Percentiles rank a stretch among this genome's conserved stretches.
phyloP scores from a whole-genome alignment of 2,329 filamentous ascomycete genomes.

The Aspergillus phoenicis region DNA sequence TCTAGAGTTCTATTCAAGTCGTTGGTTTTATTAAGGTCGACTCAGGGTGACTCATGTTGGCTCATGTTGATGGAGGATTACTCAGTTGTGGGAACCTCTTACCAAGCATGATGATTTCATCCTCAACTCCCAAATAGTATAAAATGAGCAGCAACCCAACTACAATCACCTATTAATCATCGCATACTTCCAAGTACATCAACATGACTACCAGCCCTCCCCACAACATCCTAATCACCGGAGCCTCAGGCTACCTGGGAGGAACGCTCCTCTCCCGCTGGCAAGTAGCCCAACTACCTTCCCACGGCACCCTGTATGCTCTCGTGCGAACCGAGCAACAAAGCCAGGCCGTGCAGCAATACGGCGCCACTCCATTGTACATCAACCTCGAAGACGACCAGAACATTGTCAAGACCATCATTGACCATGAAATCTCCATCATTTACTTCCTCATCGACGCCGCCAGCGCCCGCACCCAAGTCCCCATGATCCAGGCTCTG shows the following conservation, averaged over 20 bases:
- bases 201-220: background rate
- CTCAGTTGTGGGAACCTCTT: no score
- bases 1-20: no score
- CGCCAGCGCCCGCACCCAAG: slow-evolving; percentile 33
- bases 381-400: slow-evolving; percentile 30
- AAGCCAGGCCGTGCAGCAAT: slow-evolving; percentile 48
- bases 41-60: no score
- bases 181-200: background rate
- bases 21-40: no score
- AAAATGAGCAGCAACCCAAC: no score
- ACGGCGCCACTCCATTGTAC: slow-evolving; percentile 47
- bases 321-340: slow-evolving; percentile 53
- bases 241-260: slow-evolving; percentile 57
- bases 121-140: no score
- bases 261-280: slow-evolving; percentile 53
- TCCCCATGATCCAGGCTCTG: slow-evolving; percentile 51
- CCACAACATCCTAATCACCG: slow-evolving; percentile 44
- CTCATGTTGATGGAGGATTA: no score
- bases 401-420: slow-evolving; percentile 41
- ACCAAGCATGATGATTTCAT: no score
- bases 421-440: slow-evolving; percentile 50
- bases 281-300: slow-evolving; percentile 40
- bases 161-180: no score
- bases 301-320: slow-evolving; percentile 51
- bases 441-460: slow-evolving; percentile 55